Evolutionary conservation across 371 early-diverging fungal species (phyloP).

Genomic region (Saksenaea oblongispora): DNA sequence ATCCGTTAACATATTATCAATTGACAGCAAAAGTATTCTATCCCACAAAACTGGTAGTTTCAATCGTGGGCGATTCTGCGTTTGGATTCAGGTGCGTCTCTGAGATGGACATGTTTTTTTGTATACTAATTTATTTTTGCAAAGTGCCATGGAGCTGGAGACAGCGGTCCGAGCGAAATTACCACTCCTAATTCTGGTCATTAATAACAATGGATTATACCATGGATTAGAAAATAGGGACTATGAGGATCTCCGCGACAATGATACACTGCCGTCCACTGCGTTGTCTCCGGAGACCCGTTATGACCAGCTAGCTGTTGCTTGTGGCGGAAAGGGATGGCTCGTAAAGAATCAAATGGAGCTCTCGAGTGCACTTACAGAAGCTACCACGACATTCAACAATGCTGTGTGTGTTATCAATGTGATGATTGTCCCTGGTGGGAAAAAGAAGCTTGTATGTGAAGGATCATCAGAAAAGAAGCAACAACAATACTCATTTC

Average conservation of each 20-base stretch:
- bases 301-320: slow-evolving; percentile 68
- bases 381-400: slow-evolving; percentile 38
- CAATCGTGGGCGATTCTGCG: slow-evolving; percentile 80
- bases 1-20: neutral
- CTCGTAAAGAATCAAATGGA: slow-evolving; percentile 63
- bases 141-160: slow-evolving; percentile 80
- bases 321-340: slow-evolving; percentile 71
- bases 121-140: neutral
- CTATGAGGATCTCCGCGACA: slow-evolving; percentile 30
- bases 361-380: slow-evolving; percentile 53
- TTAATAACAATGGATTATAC: slow-evolving; percentile 85
- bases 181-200: slow-evolving; percentile 70
- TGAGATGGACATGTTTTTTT: neutral
- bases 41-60: slow-evolving; percentile 57
- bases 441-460: slow-evolving; percentile 44
- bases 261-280: slow-evolving; percentile 58
- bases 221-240: slow-evolving; percentile 60
- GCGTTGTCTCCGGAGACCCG: slow-evolving; percentile 67
- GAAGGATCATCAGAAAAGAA: neutral
- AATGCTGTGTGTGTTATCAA: slow-evolving; percentile 50
- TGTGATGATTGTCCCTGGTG: slow-evolving; percentile 53
- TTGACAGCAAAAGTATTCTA: slow-evolving; percentile 59
- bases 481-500: neutral
- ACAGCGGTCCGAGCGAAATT: slow-evolving; percentile 70
- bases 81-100: slow-evolving; percentile 70